Conservation (phyloP, 2,329 filamentous ascomycete species). For the Fusarium paranaense region DNA sequence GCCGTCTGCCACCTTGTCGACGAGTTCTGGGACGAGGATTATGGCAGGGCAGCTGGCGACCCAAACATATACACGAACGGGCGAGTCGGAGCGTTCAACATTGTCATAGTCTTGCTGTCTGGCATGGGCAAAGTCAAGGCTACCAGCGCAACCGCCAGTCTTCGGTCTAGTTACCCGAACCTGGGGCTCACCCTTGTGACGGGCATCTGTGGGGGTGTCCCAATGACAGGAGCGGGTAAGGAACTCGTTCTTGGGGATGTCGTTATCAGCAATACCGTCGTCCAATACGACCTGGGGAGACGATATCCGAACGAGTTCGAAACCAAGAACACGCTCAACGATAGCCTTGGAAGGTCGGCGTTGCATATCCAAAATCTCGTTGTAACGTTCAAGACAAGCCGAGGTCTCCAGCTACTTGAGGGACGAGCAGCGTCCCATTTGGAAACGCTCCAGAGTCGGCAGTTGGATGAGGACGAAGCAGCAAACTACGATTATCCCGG, state of each 20-base stretch:
- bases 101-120: constrained; percentile 39
- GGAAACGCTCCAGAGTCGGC: neutral
- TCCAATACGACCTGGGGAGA: constrained; percentile 46
- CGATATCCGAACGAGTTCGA: constrained; percentile 33
- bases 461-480: neutral
- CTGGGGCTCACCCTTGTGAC: constrained; percentile 52
- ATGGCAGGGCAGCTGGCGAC: constrained; percentile 42
- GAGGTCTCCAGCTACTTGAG: neutral
- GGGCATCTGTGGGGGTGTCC: constrained; percentile 56
- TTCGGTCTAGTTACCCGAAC: constrained; percentile 49
- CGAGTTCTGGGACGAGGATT: constrained; percentile 43
- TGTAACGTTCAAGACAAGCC: neutral
- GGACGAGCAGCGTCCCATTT: neutral
- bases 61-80: constrained; percentile 40
- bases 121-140: constrained; percentile 47
- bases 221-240: constrained; percentile 19
- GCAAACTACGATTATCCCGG: constrained; percentile 41
- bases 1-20: constrained; percentile 42
- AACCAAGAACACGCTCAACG: constrained; percentile 38
- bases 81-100: neutral
- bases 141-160: constrained; percentile 37
- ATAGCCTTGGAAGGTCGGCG: constrained; percentile 30
- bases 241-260: constrained; percentile 49
- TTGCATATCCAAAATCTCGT: constrained; percentile 6
- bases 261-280: constrained; percentile 43